These are phyloP conservation scores for Ceratocystis smalleyi DNA, from an alignment of 2,329 filamentous ascomycete species.

Conservation along the genomic window DNA sequence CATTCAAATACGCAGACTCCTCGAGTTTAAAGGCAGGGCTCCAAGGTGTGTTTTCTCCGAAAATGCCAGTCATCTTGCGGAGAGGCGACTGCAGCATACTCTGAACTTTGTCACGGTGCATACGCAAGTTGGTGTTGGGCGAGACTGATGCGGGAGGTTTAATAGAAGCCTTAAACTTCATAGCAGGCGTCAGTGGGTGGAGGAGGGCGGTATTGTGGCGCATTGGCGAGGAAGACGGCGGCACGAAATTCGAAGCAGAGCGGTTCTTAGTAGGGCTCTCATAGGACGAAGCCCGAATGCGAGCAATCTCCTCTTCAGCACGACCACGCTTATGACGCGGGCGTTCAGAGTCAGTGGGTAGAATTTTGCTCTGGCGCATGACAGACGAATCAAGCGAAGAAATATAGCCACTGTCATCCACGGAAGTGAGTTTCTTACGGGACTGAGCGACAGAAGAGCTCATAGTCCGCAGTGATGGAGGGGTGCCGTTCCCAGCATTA, in stretches of 20 bases:
- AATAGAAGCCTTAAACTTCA: conserved; percentile 56
- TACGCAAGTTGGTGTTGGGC: conserved; percentile 78
- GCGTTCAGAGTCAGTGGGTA: conserved; percentile 68
- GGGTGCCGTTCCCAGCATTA: conserved; percentile 52
- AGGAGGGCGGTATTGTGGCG: conserved; percentile 43
- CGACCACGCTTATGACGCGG: conserved; percentile 72
- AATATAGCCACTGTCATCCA: conserved; percentile 92
- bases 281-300: conserved; percentile 79
- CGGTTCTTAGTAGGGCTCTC: conserved; percentile 71
- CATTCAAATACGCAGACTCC: conserved; percentile 36
- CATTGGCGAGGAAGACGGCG: conserved; percentile 53
- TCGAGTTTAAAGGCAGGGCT: conserved; percentile 50
- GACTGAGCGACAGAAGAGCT: conserved; percentile 50
- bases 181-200: conserved; percentile 66
- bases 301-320: conserved; percentile 89
- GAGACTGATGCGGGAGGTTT: conserved; percentile 60
- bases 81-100: conserved; percentile 68
- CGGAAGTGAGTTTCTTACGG: conserved; percentile 59
- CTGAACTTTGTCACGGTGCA: conserved; percentile 71
- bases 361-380: conserved; percentile 50
- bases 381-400: conserved; percentile 89
- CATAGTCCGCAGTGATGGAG: conserved; percentile 48
- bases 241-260: conserved; percentile 35
- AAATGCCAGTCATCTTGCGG: conserved; percentile 28
- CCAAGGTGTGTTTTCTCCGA: conserved; percentile 38